A percentile compares a stretch with the other conserved stretches of the same genome.
These are phyloP conservation scores for Xylariaceae sp. DNA, from an alignment of 2,329 filamentous ascomycete species.

Conservation along the genomic window DNA sequence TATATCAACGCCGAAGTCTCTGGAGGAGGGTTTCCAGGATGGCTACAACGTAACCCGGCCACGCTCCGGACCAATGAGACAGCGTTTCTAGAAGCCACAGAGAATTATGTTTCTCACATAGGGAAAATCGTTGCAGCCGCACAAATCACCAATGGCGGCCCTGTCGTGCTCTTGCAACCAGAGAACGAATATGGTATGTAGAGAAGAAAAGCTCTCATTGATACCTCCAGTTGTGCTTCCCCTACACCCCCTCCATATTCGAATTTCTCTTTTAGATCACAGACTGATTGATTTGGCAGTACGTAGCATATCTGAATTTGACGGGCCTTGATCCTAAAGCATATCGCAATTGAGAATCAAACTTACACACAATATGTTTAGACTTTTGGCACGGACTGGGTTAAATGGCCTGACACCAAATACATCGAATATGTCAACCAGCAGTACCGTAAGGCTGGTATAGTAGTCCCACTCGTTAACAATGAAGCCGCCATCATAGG, in stretches of 20 bases:
- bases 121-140: constrained; percentile 72
- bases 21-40: constrained; percentile 82
- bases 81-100: constrained; percentile 69
- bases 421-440: constrained; percentile 59
- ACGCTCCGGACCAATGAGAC: constrained; percentile 67
- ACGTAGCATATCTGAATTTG: background rate
- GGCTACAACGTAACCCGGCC: constrained; percentile 73
- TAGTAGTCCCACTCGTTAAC: constrained; percentile 73
- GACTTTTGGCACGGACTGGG: constrained; percentile 44
- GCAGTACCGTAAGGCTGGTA: constrained; percentile 68
- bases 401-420: constrained; percentile 67
- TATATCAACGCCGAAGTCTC: constrained; percentile 78
- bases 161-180: constrained; percentile 78
- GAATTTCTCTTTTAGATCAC: background rate
- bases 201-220: background rate
- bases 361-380: background rate
- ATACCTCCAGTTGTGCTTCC: background rate
- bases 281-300: constrained; percentile 8
- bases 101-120: constrained; percentile 64
- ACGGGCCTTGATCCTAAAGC: background rate
- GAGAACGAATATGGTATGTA: constrained; percentile 74
- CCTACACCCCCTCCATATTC: background rate
- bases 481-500: constrained; percentile 23
- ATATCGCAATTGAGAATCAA: background rate
- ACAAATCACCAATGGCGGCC: constrained; percentile 84